Evolutionary conservation across 106 monocot species (phyloP), one percentile per base, ranked within the genome.

Genomic region (Alisma plantagoaquatica): DNA sequence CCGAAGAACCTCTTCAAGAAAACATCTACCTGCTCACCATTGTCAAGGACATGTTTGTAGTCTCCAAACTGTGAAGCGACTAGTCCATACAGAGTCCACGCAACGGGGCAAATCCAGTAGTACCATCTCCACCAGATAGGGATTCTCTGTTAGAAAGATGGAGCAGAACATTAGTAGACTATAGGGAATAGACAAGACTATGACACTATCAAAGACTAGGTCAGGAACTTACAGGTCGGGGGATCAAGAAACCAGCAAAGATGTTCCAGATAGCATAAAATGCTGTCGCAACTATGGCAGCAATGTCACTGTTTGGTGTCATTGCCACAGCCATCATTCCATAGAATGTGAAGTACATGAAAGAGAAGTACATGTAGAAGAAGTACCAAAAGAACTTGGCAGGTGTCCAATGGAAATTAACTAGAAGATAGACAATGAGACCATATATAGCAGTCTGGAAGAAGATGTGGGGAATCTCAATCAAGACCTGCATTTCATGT

Each of bases 51-150:
- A 27, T 68, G 12, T 3, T 24, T 20, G 1, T 23, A 2, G 11
- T 62, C 67, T 23, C 63, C 63, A 42, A 53, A 75, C 46, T 75
- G 75, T 16, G 75, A 75, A 1, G 53, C 44, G 3, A 75, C 18
- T 54, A 70, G 25, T 15, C 75, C 69, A 17, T 74, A 68, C 3
- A 74, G 10, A 1, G 62, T 68, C 74, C 80, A 81, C 10, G 76
- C 23, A 3, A 76, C 70, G 0, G 82, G 82, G 47, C 77, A 77
- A 38, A 49, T 38, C 69, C 73, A 82, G 3, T 33, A 69, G 20
- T 82, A 82, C 80, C 80, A 81, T 56, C 75, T 81, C 80, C 80
- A 81, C 81, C 81, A 81, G 8, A 69, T 54, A 47, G 76, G 76
- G 23, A 81, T 60, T 48, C 54, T 72, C 81, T 81, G 81, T 30